Evolutionary conservation across 331 rosid species (phyloP).

Genomic region (Acacia concinna): DNA sequence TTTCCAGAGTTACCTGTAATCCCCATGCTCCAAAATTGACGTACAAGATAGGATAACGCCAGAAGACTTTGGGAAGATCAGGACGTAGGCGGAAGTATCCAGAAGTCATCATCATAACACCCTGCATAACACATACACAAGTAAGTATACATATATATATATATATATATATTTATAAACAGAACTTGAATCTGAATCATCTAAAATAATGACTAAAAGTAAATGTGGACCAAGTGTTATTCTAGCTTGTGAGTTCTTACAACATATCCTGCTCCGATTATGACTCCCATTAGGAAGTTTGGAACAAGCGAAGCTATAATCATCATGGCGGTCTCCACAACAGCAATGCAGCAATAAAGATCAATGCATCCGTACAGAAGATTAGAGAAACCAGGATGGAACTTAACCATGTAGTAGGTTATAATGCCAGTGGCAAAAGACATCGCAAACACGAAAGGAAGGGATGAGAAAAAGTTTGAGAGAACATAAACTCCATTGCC

Average conservation of each 20-base stretch:
- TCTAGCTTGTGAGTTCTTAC: slow-evolving; percentile 39
- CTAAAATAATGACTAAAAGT: not conserved
- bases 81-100: slow-evolving; percentile 72
- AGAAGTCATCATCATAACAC: slow-evolving; percentile 89
- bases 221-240: not conserved
- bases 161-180: not conserved
- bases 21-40: slow-evolving; percentile 88
- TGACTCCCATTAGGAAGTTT: slow-evolving; percentile 84
- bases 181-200: slow-evolving; percentile 3
- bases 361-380: slow-evolving; percentile 60
- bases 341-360: slow-evolving; percentile 66
- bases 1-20: slow-evolving; percentile 55
- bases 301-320: slow-evolving; percentile 92
- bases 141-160: too few species aligned
- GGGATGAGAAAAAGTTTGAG: slow-evolving; percentile 85
- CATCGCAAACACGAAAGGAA: slow-evolving; percentile 78
- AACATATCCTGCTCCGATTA: slow-evolving; percentile 86
- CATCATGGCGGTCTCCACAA: slow-evolving; percentile 93
- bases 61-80: slow-evolving; percentile 76
- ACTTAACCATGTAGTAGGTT: slow-evolving; percentile 77
- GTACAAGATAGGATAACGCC: slow-evolving; percentile 90
- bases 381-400: slow-evolving; percentile 52
- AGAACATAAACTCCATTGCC: slow-evolving; percentile 71
- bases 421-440: slow-evolving; percentile 62
- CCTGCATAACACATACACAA: slow-evolving; percentile 42